phyloP scores from a whole-genome alignment of 2,329 filamentous ascomycete species.

The Fonsecaea pedrosoi region DNA sequence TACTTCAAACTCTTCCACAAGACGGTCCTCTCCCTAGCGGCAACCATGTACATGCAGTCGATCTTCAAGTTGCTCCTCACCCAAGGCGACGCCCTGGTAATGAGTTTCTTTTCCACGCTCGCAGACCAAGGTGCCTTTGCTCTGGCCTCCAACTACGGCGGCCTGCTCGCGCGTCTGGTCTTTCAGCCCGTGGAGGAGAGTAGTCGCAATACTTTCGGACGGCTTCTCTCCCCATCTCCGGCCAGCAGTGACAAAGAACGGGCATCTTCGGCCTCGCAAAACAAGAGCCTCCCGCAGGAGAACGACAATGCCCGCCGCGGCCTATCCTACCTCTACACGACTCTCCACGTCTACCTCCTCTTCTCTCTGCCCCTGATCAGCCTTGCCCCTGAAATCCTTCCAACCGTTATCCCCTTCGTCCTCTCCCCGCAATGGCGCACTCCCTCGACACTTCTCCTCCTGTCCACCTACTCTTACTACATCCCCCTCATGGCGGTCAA shows the following conservation, averaged over 20 bases:
- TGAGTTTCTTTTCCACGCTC: conserved; percentile 77
- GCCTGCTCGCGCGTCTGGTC: conserved; percentile 82
- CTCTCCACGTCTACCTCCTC: conserved; percentile 76
- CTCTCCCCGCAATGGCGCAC: conserved; percentile 78
- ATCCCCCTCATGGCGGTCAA: conserved; percentile 92
- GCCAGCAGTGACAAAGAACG: not conserved
- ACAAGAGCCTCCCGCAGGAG: conserved; percentile 10
- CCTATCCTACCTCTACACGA: conserved; percentile 48
- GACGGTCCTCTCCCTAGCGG: conserved; percentile 73
- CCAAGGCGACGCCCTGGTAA: conserved; percentile 89
- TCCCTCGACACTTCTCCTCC: conserved; percentile 73
- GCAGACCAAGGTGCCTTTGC: conserved; percentile 89
- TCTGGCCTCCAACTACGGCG: conserved; percentile 92
- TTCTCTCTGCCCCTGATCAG: conserved; percentile 72
- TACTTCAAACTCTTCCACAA: conserved; percentile 69
- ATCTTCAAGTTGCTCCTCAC: conserved; percentile 91
- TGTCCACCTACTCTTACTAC: conserved; percentile 87
- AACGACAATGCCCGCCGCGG: conserved; percentile 25
- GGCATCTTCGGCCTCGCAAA: not conserved
- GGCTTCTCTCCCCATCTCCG: conserved; percentile 61
- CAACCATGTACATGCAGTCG: conserved; percentile 86
- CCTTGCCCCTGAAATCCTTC: conserved; percentile 77
- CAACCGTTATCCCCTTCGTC: conserved; percentile 74
- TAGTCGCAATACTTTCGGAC: conserved; percentile 86
- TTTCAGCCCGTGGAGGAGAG: conserved; percentile 97